phyloP scores from a whole-genome alignment of 2,329 filamentous ascomycete genomes.

The Diplodia seriata region DNA sequence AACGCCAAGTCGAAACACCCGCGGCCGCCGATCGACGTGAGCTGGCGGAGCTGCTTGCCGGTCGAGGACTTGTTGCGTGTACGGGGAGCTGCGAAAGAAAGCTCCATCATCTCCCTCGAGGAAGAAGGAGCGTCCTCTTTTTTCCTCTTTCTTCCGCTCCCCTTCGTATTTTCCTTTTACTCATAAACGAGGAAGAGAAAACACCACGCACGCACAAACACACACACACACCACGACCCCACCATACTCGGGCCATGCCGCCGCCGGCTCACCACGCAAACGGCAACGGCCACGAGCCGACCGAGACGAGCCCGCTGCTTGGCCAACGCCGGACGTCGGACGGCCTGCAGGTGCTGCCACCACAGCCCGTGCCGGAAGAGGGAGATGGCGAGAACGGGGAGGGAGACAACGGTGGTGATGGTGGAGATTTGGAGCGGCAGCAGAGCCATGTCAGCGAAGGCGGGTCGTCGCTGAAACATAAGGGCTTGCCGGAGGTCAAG shows the following conservation, averaged over 20 bases:
- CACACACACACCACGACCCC: not conserved
- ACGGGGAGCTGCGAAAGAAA: not conserved
- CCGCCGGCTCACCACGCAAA: constrained; percentile 29
- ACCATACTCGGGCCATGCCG: constrained; percentile 12
- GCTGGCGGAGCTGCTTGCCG: not conserved
- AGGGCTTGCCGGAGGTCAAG: constrained; percentile 57
- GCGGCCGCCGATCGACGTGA: not conserved
- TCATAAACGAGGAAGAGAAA: not conserved
- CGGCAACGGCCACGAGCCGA: constrained; percentile 51
- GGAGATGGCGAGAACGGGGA: constrained; percentile 5
- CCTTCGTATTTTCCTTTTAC: not conserved
- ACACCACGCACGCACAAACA: too few relatives aligned
- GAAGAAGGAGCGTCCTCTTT: too few relatives aligned
- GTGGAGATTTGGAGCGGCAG: constrained; percentile 47
- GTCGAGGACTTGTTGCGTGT: not conserved
- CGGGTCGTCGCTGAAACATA: constrained; percentile 41
- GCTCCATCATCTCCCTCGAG: too few relatives aligned
- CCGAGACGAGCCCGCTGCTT: constrained; percentile 58
- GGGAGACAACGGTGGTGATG: constrained; percentile 36
- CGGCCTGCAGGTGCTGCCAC: constrained; percentile 25
- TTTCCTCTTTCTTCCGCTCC: not conserved
- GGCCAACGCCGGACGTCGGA: constrained; percentile 38
- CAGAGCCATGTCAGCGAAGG: constrained; percentile 40
- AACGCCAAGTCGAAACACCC: not conserved
- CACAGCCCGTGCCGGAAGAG: constrained; percentile 37